These are phyloP conservation scores for Pleurotus giganteus DNA, from an alignment of 768 basidiomycete species.

Conservation along the genomic window DNA sequence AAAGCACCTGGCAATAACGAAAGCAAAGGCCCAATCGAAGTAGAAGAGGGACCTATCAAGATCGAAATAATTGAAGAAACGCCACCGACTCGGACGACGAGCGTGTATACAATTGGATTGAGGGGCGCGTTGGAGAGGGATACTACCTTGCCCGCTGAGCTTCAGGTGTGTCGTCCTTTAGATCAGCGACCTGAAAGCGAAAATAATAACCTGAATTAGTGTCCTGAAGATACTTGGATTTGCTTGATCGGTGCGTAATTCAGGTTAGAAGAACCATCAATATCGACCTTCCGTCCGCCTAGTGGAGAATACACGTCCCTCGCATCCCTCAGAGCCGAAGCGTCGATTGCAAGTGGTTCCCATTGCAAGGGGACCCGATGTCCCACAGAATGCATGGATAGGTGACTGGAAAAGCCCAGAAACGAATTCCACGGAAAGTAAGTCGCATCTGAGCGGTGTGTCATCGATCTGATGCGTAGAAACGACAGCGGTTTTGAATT, in stretches of 20 bases:
- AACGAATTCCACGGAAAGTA: neutral
- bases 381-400: conserved; percentile 19
- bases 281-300: neutral
- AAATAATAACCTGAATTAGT: conserved; percentile 18
- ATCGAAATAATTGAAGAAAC: conserved; percentile 1
- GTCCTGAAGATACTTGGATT: conserved; percentile 29
- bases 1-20: neutral
- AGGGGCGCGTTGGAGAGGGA: conserved; percentile 20
- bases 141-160: conserved; percentile 25
- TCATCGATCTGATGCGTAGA: too few relatives aligned
- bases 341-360: conserved; percentile 34
- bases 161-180: conserved; percentile 25
- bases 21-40: neutral
- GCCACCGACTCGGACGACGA: conserved; percentile 13
- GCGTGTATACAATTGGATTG: conserved; percentile 26
- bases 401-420: conserved; percentile 12
- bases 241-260: conserved; percentile 24
- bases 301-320: conserved; percentile 28
- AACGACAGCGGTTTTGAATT: neutral
- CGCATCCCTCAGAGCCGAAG: conserved; percentile 30
- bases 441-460: neutral
- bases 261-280: neutral
- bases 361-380: conserved; percentile 17
- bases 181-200: neutral
- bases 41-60: neutral